Evolutionary conservation across 2,329 filamentous ascomycete genomes (phyloP).

Genomic region (Fusarium penzigii): DNA sequence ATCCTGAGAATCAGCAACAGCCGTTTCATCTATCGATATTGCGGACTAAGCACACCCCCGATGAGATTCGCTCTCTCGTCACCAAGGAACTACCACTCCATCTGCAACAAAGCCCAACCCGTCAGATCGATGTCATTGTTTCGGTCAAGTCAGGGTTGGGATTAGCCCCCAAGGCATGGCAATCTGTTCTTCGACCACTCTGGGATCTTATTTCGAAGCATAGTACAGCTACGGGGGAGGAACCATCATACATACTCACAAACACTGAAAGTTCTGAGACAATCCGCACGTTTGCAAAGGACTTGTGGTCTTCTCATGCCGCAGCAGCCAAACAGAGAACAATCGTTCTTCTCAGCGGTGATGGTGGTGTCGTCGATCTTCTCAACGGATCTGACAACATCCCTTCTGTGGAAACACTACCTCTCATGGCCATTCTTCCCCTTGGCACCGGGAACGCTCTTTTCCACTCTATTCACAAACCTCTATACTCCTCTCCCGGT

Average conservation of each 20-base stretch:
- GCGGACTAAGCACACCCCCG: constrained; percentile 35
- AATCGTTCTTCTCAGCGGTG: constrained; percentile 80
- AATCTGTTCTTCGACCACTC: constrained; percentile 56
- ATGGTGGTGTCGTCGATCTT: constrained; percentile 82
- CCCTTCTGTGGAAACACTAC: constrained; percentile 24
- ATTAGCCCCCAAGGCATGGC: constrained; percentile 56
- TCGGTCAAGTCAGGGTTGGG: constrained; percentile 67
- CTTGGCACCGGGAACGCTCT: constrained; percentile 67
- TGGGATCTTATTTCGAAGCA: constrained; percentile 43
- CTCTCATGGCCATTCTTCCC: constrained; percentile 56
- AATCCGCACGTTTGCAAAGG: constrained; percentile 62
- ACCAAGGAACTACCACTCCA: constrained; percentile 42
- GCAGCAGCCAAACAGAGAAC: constrained; percentile 42
- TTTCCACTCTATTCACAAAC: constrained; percentile 62
- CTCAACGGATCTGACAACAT: constrained; percentile 61
- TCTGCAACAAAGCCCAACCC: constrained; percentile 26
- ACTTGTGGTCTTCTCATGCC: constrained; percentile 35
- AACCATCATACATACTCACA: constrained; percentile 42
- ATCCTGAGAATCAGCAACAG: constrained; percentile 23
- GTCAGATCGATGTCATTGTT: constrained; percentile 61
- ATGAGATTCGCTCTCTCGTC: constrained; percentile 39
- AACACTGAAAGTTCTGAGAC: constrained; percentile 64
- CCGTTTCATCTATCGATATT: constrained; percentile 33
- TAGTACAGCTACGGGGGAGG: not conserved
- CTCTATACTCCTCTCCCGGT: constrained; percentile 46